Conservation (phyloP, 2,329 filamentous ascomycete species). For the Penicillium sclerotiorum region DNA sequence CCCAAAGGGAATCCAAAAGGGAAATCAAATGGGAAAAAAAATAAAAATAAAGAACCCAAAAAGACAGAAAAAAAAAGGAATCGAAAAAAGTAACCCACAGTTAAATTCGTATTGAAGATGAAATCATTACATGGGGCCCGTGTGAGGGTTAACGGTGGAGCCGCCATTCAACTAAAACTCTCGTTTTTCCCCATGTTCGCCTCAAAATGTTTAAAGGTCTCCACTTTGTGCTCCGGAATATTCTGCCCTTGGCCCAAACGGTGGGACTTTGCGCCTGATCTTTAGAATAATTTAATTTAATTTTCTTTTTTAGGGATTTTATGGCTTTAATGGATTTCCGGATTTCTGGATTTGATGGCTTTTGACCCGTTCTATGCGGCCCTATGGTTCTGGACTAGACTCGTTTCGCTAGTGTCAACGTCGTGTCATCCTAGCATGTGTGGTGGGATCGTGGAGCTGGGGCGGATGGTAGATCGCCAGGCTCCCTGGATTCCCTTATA, state of each 20-base stretch:
- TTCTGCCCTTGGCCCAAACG: slow-evolving; percentile 25
- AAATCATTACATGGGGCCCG: slow-evolving; percentile 8
- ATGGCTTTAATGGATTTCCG: too few species aligned
- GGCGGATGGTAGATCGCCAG: slow-evolving; percentile 38
- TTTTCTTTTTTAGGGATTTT: too few species aligned
- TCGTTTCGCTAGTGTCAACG: slow-evolving; percentile 41
- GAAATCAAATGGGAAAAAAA: background rate
- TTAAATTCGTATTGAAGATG: background rate
- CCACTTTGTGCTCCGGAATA: slow-evolving; percentile 23
- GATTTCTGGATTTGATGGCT: too few species aligned
- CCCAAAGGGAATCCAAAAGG: too few species aligned
- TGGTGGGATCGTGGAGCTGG: slow-evolving; percentile 40
- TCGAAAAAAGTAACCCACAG: too few species aligned
- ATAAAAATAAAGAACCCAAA: background rate
- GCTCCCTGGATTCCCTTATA: slow-evolving; percentile 32
- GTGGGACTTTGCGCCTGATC: slow-evolving; percentile 26
- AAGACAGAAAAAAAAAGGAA: background rate
- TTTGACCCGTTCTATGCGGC: slow-evolving; percentile 15
- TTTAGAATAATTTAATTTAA: too few species aligned
- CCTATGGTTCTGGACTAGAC: slow-evolving; percentile 26
- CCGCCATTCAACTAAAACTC: background rate
- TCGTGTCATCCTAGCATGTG: slow-evolving; percentile 42
- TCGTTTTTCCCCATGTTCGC: slow-evolving; percentile 27
- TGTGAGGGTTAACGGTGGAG: slow-evolving; percentile 18
- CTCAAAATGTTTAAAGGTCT: slow-evolving; percentile 22